Base-by-base conservation (phyloP, 2,329 filamentous ascomycete genomes). In the Phaeomoniella chlamydospora region DNA sequence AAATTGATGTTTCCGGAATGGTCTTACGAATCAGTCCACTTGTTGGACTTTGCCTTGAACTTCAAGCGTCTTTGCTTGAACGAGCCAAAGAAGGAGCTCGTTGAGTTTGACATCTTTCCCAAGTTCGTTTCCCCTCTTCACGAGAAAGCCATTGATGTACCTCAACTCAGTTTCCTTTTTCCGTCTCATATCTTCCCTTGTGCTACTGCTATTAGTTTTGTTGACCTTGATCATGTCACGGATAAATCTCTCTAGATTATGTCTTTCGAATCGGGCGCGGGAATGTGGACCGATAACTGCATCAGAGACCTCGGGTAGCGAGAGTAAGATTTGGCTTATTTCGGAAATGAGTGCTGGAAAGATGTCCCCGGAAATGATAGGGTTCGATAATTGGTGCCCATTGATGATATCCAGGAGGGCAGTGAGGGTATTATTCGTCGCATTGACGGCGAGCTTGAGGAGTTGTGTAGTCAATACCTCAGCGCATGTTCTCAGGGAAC, bases 71-170 rank as follows among this genome's bases (percentile, higher is more conserved):
- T 81, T 88, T 15, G 75, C 81, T 50, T 80, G 75, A 34, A 94
- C 76, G 59, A 86, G 58, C 36, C 77, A 65, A 54, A 80, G 62
- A 30, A 92, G 62, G 64, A 82, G 70, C 47, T 77, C 76, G 51
- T 93, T 90, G 41, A 78, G 64, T 9, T 74, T 72, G 48, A 77
- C 77, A 35, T 72, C 64, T n/a, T 94, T 63, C 2, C 83, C 82
- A 41, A 87, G 49, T 51, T 82, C 72, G 46, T 72, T 68, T 0
- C 81, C 90, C 29, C 79, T 70, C 35, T 64, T 68, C 18, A 92
- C 67, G 40, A 98, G 80, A 59, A 88, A 98, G 1, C 87, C 88
- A 53, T 92, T 94, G 45, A 88, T 71, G 49, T 79, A 93, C 32
- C 87, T 74, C 29, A 94, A 72, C 48, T 94, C 85, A 0, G 83